Conservation (phyloP, 2,329 filamentous ascomycete genomes). For the Botrytis deweyae region DNA sequence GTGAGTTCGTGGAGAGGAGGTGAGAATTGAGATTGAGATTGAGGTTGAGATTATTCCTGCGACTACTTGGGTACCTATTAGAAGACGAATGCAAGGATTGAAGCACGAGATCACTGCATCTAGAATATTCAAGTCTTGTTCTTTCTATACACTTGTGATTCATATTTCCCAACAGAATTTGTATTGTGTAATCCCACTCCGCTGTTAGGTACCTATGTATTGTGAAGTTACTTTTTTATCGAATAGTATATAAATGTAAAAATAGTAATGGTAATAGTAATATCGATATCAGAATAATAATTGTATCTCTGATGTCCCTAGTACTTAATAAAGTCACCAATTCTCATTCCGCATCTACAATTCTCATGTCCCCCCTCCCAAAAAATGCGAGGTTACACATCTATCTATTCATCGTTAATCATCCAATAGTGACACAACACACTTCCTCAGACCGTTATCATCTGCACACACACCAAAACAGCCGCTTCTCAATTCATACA, state of each 20-base stretch:
- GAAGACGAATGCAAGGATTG: too few relatives aligned
- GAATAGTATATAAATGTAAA: not conserved
- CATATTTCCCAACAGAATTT: fast-evolving
- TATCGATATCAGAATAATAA: not conserved
- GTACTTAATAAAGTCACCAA: not conserved
- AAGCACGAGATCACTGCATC: too few relatives aligned
- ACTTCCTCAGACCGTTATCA: too few relatives aligned
- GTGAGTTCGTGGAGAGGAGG: too few relatives aligned
- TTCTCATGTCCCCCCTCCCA: not conserved
- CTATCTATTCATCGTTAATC: not conserved
- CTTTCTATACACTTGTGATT: too few relatives aligned
- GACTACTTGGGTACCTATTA: too few relatives aligned
- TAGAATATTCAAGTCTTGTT: too few relatives aligned
- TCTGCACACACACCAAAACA: not conserved
- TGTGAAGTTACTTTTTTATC: not conserved
- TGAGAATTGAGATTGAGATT: too few relatives aligned
- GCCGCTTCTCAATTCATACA: not conserved
- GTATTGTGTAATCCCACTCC: not conserved
- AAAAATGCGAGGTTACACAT: not conserved
- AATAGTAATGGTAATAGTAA: not conserved
- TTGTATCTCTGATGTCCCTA: not conserved
- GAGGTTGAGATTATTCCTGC: too few relatives aligned
- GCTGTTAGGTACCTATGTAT: not conserved
- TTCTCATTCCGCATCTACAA: not conserved
- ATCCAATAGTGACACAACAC: not conserved